Conservation (phyloP, 1,284 basidiomycete species). For the Wolfiporia cocos region DNA sequence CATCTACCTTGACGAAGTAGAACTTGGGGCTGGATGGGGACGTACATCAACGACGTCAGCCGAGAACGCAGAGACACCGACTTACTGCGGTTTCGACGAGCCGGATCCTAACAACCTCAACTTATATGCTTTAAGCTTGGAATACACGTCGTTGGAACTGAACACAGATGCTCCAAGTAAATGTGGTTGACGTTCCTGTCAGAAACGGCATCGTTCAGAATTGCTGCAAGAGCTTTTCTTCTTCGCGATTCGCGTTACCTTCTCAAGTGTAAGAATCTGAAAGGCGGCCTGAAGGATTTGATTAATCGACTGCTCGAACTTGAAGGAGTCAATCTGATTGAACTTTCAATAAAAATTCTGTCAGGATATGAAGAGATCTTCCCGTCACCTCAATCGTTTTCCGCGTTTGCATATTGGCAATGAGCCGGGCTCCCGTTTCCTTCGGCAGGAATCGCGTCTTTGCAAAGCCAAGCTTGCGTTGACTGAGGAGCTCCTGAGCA, state of each 20-base stretch:
- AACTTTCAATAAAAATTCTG: slow-evolving; percentile 1
- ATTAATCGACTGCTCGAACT: slow-evolving; percentile 71
- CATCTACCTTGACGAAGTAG: slow-evolving; percentile 96
- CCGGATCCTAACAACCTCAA: slow-evolving; percentile 35
- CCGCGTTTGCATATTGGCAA: slow-evolving; percentile 84
- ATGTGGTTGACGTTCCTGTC: slow-evolving; percentile 56
- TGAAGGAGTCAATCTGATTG: no score
- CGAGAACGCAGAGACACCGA: no score
- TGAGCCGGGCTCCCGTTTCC: slow-evolving; percentile 90
- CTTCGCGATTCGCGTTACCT: no score
- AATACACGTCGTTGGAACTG: slow-evolving; percentile 79
- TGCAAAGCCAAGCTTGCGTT: slow-evolving; percentile 74
- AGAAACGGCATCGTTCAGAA: no score
- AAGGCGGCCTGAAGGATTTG: slow-evolving; percentile 81
- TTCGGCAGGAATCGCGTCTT: slow-evolving; percentile 91
- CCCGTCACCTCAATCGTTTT: slow-evolving; percentile 20
- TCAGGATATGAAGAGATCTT: background rate
- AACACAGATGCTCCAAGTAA: slow-evolving; percentile 78
- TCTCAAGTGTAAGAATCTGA: slow-evolving; percentile 82
- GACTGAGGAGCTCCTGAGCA: slow-evolving; percentile 56
- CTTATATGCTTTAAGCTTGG: slow-evolving; percentile 70
- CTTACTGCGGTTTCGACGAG: no score
- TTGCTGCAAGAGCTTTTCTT: no score
- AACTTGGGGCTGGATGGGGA: slow-evolving; percentile 59
- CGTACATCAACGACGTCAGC: no score